Evolutionary conservation across 2,329 filamentous ascomycete species (phyloP).

Genomic region (Nannizziopsis arthrosporioides): DNA sequence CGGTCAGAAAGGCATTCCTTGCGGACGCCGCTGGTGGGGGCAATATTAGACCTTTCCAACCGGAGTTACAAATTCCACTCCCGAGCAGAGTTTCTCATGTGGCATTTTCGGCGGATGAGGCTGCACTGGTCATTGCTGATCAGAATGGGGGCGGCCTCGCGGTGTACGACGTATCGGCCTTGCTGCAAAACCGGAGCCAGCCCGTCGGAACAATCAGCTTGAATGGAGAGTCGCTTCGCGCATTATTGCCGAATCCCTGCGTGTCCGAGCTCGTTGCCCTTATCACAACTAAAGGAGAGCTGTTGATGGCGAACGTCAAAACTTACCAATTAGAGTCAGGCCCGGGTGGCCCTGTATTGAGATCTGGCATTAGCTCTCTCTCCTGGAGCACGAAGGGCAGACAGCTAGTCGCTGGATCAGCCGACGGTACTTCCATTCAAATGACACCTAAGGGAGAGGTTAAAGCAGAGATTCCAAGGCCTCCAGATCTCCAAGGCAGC

Average conservation of each 20-base stretch:
- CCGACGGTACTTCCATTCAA: slow-evolving; percentile 67
- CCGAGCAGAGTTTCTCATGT: slow-evolving; percentile 73
- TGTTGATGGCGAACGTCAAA: slow-evolving; percentile 73
- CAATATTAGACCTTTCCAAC: slow-evolving; percentile 58
- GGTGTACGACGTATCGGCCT: slow-evolving; percentile 62
- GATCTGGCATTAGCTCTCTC: slow-evolving; percentile 65
- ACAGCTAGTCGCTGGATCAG: slow-evolving; percentile 76
- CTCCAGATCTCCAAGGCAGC: slow-evolving; percentile 51
- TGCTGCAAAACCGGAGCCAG: slow-evolving; percentile 55
- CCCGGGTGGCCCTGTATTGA: slow-evolving; percentile 54
- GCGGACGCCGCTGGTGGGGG: slow-evolving; percentile 46
- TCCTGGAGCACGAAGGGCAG: slow-evolving; percentile 92
- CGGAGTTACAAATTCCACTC: slow-evolving; percentile 61
- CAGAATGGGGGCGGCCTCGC: slow-evolving; percentile 70
- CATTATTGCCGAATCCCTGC: slow-evolving; percentile 69
- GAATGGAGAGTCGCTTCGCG: slow-evolving; percentile 59
- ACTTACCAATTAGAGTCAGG: slow-evolving; percentile 48
- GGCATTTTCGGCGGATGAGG: slow-evolving; percentile 81
- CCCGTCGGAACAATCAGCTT: slow-evolving; percentile 66
- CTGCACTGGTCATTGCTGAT: slow-evolving; percentile 68
- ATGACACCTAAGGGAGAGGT: slow-evolving; percentile 69
- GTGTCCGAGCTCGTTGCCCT: slow-evolving; percentile 55
- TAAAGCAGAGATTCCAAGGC: slow-evolving; percentile 68
- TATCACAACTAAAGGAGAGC: slow-evolving; percentile 66
- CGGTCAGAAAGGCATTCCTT: slow-evolving; percentile 63